Conservation (phyloP, 257 asterid genomes). For the Plectranthus barbatus region DNA sequence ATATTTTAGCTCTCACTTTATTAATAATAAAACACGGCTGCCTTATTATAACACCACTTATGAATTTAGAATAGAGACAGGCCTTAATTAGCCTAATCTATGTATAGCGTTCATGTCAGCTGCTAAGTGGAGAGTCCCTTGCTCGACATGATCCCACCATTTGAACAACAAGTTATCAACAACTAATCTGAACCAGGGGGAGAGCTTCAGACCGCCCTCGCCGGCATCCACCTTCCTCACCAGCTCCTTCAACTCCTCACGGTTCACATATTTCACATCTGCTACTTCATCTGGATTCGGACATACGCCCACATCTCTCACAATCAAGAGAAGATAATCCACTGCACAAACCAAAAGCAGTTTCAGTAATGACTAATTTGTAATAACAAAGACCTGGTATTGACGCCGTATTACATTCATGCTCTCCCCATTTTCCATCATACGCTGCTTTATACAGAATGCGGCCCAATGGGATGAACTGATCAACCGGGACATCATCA, state of each 20-base stretch:
- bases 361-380: no score
- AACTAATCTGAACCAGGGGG: slow-evolving; percentile 86
- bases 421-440: slow-evolving; percentile 98
- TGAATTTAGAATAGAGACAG: no score
- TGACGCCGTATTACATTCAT: slow-evolving; percentile 44
- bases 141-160: slow-evolving; percentile 94
- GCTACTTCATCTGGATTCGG: slow-evolving; percentile 86
- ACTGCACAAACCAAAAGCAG: slow-evolving; percentile 31
- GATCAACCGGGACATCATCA: slow-evolving; percentile 65
- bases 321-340: slow-evolving; percentile 78
- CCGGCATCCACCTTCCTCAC: slow-evolving; percentile 78
- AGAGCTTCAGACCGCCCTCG: slow-evolving; percentile 67
- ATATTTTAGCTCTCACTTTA: no score
- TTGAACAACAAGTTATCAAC: slow-evolving; percentile 78
- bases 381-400: background rate
- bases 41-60: no score
- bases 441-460: slow-evolving; percentile 91
- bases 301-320: slow-evolving; percentile 51
- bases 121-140: slow-evolving; percentile 49
- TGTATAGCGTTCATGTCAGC: slow-evolving; percentile 78
- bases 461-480: slow-evolving; percentile 73
- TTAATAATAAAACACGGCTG: no score
- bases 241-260: slow-evolving; percentile 55
- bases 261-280: slow-evolving; percentile 56
- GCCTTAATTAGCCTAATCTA: slow-evolving; percentile 48